Evolutionary conservation across 1,139 yeast genomes (phyloP).

Genomic region (Debaryomyces udenii): DNA sequence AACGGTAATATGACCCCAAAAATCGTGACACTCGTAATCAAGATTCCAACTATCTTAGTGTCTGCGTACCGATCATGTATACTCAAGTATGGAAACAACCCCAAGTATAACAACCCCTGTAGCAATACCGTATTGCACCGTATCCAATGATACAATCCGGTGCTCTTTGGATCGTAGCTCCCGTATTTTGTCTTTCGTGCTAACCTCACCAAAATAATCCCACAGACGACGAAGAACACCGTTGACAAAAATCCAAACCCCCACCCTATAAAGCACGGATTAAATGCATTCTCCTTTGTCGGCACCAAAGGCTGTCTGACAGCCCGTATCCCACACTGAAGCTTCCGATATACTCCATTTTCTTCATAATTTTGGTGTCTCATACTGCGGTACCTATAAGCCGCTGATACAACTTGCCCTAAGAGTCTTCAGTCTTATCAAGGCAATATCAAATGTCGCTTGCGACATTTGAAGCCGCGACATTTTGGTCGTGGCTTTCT

Average conservation of each 20-base stretch:
- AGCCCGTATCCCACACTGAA: conserved; percentile 20
- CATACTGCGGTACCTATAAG: too few species aligned
- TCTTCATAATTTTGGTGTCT: too few species aligned
- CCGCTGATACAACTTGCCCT: too few species aligned
- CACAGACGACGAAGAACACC: conserved; percentile 3
- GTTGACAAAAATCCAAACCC: conserved; percentile 10
- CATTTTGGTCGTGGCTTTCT: too few species aligned
- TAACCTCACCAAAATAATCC: conserved; percentile 2
- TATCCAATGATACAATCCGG: conserved; percentile 32
- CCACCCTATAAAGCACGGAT: conserved; percentile 52
- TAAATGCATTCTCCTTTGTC: conserved; percentile 50
- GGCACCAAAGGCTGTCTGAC: conserved; percentile 26
- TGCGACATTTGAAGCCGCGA: too few species aligned
- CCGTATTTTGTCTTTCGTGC: conserved; percentile 20
- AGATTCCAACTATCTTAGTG: conserved; percentile 27
- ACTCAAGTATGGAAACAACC: conserved; percentile 22
- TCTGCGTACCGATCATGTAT: conserved; percentile 28
- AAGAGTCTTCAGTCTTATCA: too few species aligned
- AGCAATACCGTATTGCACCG: conserved; percentile 30
- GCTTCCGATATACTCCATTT: not conserved
- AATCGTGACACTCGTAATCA: conserved; percentile 18
- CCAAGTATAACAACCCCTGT: conserved; percentile 27
- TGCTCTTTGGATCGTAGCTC: conserved; percentile 27
- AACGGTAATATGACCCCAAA: conserved; percentile 36
- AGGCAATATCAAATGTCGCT: too few species aligned